Conservation (phyloP, 2,329 filamentous ascomycete species). For the Arthrobotrys megalospora region DNA sequence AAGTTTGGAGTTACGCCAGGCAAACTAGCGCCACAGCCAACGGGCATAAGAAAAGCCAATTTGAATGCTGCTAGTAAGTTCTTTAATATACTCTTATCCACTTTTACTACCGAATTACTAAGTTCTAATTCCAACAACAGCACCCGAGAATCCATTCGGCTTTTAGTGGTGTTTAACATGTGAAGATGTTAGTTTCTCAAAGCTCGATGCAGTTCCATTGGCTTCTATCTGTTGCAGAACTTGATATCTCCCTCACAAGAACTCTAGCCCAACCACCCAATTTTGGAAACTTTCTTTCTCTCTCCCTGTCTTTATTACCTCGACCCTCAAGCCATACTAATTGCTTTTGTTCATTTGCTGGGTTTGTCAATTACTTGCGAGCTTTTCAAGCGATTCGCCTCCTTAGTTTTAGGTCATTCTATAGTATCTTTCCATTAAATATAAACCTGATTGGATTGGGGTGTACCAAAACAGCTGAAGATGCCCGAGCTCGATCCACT, state of each 20-base stretch:
- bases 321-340: constrained; percentile 13
- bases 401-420: constrained; percentile 36
- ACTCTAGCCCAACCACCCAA: constrained; percentile 8
- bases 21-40: constrained; percentile 85
- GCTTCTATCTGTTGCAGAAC: constrained; percentile 1
- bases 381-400: constrained; percentile 38
- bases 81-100: constrained; percentile 21
- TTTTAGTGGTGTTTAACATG: constrained; percentile 69
- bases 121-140: constrained; percentile 67
- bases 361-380: constrained; percentile 27
- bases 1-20: constrained; percentile 84
- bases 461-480: constrained; percentile 14
- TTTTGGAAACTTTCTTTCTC: constrained; percentile 3
- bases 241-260: constrained; percentile 12
- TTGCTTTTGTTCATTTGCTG: constrained; percentile 15
- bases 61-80: constrained; percentile 95
- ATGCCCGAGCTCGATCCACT: constrained; percentile 27
- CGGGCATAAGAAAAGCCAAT: constrained; percentile 84
- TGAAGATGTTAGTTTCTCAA: background rate
- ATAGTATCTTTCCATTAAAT: constrained; percentile 32
- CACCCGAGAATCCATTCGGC: constrained; percentile 79
- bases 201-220: background rate
- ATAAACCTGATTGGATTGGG: constrained; percentile 24
- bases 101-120: constrained; percentile 30
- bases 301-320: constrained; percentile 10